These are phyloP conservation scores for Hemileia vastatrix DNA, from an alignment of 1,284 basidiomycete species.

Conservation along the genomic window DNA sequence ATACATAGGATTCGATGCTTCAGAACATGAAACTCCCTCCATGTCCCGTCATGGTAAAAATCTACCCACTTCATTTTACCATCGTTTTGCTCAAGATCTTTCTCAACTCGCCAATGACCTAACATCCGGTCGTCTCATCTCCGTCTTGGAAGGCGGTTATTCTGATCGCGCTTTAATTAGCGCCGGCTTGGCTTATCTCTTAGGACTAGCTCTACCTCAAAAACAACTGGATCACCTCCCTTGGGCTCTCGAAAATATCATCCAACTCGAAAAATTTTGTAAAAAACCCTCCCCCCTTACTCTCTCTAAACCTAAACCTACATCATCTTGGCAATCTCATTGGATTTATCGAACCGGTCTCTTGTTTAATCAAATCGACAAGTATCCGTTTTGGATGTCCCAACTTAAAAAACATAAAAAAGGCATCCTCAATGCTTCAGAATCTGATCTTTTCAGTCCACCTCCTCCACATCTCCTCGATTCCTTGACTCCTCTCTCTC, in stretches of 20 bases:
- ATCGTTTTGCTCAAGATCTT: slow-evolving; percentile 36
- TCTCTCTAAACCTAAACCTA: too few species aligned
- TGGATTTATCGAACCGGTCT: too few species aligned
- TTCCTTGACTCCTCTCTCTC: too few species aligned
- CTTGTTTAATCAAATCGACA: too few species aligned
- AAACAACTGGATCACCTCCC: neutral
- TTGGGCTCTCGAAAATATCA: neutral
- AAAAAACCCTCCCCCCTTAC: too few species aligned
- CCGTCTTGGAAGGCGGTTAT: slow-evolving; percentile 43
- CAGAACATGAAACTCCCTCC: slow-evolving; percentile 39
- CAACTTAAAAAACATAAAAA: too few species aligned
- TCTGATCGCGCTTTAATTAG: slow-evolving; percentile 39
- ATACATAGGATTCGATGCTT: slow-evolving; percentile 32
- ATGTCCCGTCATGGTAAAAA: slow-evolving; percentile 44
- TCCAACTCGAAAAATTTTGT: too few species aligned
- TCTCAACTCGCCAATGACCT: slow-evolving; percentile 32
- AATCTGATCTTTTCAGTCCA: too few species aligned
- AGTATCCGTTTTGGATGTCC: too few species aligned
- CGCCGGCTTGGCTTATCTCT: slow-evolving; percentile 22
- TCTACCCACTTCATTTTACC: slow-evolving; percentile 40
- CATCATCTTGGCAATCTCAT: too few species aligned
- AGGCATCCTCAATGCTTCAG: too few species aligned
- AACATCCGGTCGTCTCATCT: slow-evolving; percentile 34
- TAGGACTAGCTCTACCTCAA: slow-evolving; percentile 2
- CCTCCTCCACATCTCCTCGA: too few species aligned